Percentiles rank a stretch among this genome's conserved stretches.
Conservation (phyloP, 495 filamentous ascomycete genomes). For the Daldinia loculata region DNA sequence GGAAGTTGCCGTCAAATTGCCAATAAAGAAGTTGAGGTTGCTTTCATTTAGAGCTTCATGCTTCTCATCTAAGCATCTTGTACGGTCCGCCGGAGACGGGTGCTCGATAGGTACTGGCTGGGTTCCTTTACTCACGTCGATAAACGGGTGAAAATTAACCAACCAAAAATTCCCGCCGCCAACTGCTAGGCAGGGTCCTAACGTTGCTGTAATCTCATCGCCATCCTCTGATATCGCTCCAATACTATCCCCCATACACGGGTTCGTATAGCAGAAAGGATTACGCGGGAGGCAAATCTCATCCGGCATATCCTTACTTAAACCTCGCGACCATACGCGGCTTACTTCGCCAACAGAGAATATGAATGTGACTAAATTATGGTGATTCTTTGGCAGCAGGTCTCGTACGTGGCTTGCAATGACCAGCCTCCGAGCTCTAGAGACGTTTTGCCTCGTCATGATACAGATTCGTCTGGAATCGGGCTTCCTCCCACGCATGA, state of each 20-base stretch:
- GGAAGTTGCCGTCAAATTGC: conserved; percentile 42
- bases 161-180: conserved; percentile 42
- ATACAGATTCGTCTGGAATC: conserved; percentile 43
- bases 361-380: conserved; percentile 30
- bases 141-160: conserved; percentile 45
- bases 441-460: conserved; percentile 36
- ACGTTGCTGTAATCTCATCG: conserved; percentile 42
- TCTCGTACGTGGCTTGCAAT: conserved; percentile 45
- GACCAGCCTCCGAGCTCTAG: conserved; percentile 39
- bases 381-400: conserved; percentile 39
- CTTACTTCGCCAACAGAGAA: conserved; percentile 42
- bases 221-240: conserved; percentile 38
- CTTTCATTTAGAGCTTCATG: conserved; percentile 33
- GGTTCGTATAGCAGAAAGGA: conserved; percentile 43
- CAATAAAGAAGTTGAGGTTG: conserved; percentile 28
- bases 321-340: conserved; percentile 43
- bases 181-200: conserved; percentile 41
- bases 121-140: conserved; percentile 33
- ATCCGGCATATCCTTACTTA: conserved; percentile 41
- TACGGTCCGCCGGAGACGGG: conserved; percentile 43
- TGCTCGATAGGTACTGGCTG: conserved; percentile 38
- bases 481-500: conserved; percentile 41
- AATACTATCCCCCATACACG: conserved; percentile 48
- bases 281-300: conserved; percentile 45
- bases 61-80: conserved; percentile 27